These are phyloP conservation scores for Picochlorum sp. DNA, from an alignment of 139 green algal genomes.

Conservation along the genomic window DNA sequence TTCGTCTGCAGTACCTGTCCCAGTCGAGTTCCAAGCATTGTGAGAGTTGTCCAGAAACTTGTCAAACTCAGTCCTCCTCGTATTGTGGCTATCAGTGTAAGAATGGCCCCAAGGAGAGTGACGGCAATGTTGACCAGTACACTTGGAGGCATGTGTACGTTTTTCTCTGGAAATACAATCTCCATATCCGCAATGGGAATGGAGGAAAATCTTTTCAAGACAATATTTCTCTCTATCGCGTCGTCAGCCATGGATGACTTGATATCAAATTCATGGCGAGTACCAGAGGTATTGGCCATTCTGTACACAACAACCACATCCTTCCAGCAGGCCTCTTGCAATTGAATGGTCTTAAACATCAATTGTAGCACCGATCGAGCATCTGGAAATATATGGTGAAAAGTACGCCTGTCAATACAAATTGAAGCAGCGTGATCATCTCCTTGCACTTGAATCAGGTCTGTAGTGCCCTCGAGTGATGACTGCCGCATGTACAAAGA, in stretches of 20 bases:
- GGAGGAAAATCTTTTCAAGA: constrained; percentile 59
- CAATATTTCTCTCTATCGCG: constrained; percentile 45
- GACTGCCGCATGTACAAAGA: background rate
- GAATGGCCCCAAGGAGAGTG: background rate
- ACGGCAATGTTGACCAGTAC: constrained; percentile 8
- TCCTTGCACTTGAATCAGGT: background rate
- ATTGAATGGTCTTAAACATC: constrained; percentile 36
- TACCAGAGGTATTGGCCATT: background rate
- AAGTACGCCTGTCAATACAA: constrained; percentile 16
- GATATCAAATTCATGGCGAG: constrained; percentile 19
- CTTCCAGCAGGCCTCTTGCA: constrained; percentile 62
- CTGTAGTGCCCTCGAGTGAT: background rate
- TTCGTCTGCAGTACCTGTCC: constrained; percentile 16
- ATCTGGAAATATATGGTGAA: constrained; percentile 40
- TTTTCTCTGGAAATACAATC: constrained; percentile 73
- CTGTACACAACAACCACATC: constrained; percentile 68
- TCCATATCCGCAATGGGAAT: constrained; percentile 72
- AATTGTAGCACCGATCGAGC: constrained; percentile 37
- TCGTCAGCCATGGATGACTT: constrained; percentile 8
- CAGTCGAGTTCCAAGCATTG: constrained; percentile 18
- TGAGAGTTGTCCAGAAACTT: constrained; percentile 4
- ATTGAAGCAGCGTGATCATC: constrained; percentile 10
- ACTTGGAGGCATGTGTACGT: constrained; percentile 6
- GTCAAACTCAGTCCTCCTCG: background rate
- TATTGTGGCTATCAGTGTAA: background rate